Evolutionary conservation across 768 basidiomycete species (phyloP), one percentile per base, ranked within the genome.

Genomic region (Lactifluus pinguis): DNA sequence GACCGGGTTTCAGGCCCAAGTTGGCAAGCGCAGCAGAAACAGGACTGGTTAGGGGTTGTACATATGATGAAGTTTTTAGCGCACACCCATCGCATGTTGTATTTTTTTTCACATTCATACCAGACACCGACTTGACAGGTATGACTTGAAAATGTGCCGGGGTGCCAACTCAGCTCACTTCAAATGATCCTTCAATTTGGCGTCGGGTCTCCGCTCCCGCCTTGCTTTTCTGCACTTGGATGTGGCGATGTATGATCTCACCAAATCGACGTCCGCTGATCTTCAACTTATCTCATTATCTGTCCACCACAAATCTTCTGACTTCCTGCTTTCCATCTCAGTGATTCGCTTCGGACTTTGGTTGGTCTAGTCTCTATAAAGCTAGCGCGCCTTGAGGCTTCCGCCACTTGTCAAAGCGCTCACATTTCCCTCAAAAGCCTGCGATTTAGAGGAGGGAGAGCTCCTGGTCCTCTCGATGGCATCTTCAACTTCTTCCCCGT

Each of bases 1-100:
- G 85, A 94, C 90, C 62, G 95, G 95, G 75, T 99, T 89, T 84
- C 92, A 97, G 77, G 95, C 94, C 56, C 93, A 97, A 71, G 88
- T 93, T 60, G 91, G 91, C 55, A 90, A 85, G 79, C 79, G 89
- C 70, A 89, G 86, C 75, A 87, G 85, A 76, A 89, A 87, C 75
- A 87, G 85, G 75, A 84, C 83, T 8, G 84, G 85, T 25, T 87
- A 64, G 61, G 55, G 45, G 54, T 56, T 47, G 30, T 48, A 52
- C 55, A 49, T 62, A 57, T 58, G 51, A 53, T 19, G 50, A 55
- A 48, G 53, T 30, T 48, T 53, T 61, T 64, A 64, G 63, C 59
- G 62, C 63, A 56, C 59, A 32, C 45, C 19, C 15, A 63, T 62
- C 58, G 61, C 55, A 65, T 63, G 62, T 59, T 63, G 64, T 65